Evolutionary conservation across 2,329 filamentous ascomycete species (phyloP).

Genomic region (Phaeomoniella chlamydospora): DNA sequence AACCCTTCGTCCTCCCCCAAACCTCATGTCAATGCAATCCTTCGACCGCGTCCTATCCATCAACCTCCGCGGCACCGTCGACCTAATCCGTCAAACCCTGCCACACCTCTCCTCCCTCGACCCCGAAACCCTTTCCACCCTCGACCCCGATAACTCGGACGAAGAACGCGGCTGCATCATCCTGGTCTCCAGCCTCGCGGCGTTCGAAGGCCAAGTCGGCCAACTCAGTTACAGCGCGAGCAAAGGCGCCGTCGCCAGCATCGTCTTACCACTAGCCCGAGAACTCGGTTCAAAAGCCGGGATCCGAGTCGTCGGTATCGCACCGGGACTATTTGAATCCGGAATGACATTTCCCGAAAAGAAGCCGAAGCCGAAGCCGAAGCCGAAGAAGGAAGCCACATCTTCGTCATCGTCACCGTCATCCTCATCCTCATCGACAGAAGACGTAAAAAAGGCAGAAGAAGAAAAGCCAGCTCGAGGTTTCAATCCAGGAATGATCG

Average conservation of each 20-base stretch:
- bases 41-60: constrained; percentile 42
- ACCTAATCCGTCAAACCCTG: constrained; percentile 11
- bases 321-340: constrained; percentile 12
- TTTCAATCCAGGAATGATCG: constrained; percentile 13
- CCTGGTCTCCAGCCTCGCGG: constrained; percentile 11
- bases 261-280: constrained; percentile 12
- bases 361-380: constrained; percentile 4
- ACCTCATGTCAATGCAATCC: constrained; percentile 9
- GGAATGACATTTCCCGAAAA: constrained; percentile 9
- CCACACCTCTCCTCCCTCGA: constrained; percentile 11
- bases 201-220: constrained; percentile 13
- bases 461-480: too few species aligned
- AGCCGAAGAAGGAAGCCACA: constrained; percentile 3
- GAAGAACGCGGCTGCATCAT: constrained; percentile 11
- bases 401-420: constrained; percentile 1
- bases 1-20: too few species aligned
- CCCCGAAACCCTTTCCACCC: too few species aligned
- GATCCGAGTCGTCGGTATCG: constrained; percentile 12
- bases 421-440: constrained; percentile 4
- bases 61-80: constrained; percentile 13
- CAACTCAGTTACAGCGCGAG: constrained; percentile 14
- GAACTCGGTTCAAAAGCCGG: constrained; percentile 12
- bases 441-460: constrained; percentile 6
- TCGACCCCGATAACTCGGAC: too few species aligned
- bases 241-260: constrained; percentile 11